Conservation (phyloP, 108 stramenopile species). For the Cyclostephanos invisitatus region DNA sequence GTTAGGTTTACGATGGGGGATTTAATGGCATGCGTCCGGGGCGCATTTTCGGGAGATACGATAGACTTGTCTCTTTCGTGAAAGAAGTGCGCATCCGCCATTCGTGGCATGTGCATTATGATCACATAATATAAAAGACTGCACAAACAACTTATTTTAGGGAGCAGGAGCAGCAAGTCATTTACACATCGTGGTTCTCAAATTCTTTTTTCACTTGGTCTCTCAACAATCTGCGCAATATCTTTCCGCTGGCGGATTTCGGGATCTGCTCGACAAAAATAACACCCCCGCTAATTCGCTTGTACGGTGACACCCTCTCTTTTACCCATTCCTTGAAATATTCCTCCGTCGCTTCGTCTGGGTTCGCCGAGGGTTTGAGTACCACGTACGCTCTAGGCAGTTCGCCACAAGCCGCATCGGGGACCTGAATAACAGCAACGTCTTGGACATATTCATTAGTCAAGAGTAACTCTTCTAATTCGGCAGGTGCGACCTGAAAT, state of each 20-base stretch:
- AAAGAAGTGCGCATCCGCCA: not conserved
- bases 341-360: slow-evolving; percentile 53
- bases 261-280: slow-evolving; percentile 85
- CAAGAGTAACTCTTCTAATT: slow-evolving; percentile 89
- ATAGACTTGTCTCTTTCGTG: slow-evolving; percentile 10
- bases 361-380: slow-evolving; percentile 41
- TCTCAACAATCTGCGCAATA: slow-evolving; percentile 80
- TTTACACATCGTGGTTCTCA: not conserved
- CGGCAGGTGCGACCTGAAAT: slow-evolving; percentile 92
- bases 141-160: too few species aligned
- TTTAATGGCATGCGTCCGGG: slow-evolving; percentile 17
- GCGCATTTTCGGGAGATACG: slow-evolving; percentile 11
- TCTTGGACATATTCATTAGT: slow-evolving; percentile 81
- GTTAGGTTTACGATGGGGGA: slow-evolving; percentile 26
- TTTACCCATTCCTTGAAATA: slow-evolving; percentile 84
- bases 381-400: slow-evolving; percentile 90
- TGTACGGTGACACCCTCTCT: slow-evolving; percentile 82
- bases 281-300: slow-evolving; percentile 85
- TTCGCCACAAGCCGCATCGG: slow-evolving; percentile 81
- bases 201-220: slow-evolving; percentile 59
- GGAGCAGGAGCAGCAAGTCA: not conserved
- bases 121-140: too few species aligned
- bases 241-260: slow-evolving; percentile 90
- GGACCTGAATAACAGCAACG: slow-evolving; percentile 84
- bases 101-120: too few species aligned